Evolutionary conservation across 495 filamentous ascomycete genomes (phyloP).

Genomic region (Glonium stellatum): DNA sequence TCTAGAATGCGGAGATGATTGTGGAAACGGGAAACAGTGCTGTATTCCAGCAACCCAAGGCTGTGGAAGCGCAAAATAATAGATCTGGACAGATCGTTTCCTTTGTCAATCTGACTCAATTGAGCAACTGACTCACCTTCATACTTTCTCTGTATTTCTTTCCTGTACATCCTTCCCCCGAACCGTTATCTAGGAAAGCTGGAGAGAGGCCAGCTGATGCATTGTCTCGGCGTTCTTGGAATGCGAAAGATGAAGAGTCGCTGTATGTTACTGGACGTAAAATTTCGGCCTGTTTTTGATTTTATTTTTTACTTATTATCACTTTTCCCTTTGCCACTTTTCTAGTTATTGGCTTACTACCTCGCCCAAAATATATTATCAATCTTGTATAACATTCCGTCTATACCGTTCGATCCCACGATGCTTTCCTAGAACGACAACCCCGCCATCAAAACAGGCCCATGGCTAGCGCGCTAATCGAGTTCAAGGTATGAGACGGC

Average conservation of each 20-base stretch:
- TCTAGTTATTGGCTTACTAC: background rate
- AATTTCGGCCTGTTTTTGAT: background rate
- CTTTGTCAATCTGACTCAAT: too few species aligned
- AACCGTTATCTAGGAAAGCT: background rate
- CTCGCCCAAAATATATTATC: background rate
- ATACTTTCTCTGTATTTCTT: background rate
- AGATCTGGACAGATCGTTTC: background rate
- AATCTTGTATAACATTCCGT: background rate
- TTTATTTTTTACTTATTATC: background rate
- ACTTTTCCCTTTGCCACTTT: background rate
- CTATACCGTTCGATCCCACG: background rate
- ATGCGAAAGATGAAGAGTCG: too few species aligned
- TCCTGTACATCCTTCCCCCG: background rate
- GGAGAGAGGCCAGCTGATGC: background rate
- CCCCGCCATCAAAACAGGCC: background rate
- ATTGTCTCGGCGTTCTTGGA: background rate
- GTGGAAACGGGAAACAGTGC: constrained; percentile 62
- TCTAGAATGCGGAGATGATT: constrained; percentile 80
- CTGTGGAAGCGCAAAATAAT: background rate
- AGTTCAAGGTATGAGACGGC: background rate
- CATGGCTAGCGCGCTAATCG: background rate
- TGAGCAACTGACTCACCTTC: too few species aligned
- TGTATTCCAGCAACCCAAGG: constrained; percentile 42
- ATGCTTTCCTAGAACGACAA: background rate
- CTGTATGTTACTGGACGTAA: background rate